Evolutionary conservation across 1,139 yeast genomes (phyloP).

Genomic region (Hyphopichia wangnamkhiaoensis): DNA sequence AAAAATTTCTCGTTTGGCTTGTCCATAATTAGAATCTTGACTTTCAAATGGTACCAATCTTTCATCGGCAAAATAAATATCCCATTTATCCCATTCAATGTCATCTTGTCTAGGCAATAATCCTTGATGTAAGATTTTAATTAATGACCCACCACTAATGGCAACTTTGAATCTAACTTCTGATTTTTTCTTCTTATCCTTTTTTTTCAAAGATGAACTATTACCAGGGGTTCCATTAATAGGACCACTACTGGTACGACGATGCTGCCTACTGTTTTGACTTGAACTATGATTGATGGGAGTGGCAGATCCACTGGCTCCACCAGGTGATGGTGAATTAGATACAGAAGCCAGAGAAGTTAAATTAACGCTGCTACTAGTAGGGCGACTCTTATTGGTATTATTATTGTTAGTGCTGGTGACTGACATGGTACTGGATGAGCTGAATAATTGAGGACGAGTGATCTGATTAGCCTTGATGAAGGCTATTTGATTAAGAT

Average conservation of each 20-base stretch:
- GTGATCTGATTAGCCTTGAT: conserved; percentile 20
- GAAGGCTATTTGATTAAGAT: conserved; percentile 31
- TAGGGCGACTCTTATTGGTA: too few species aligned
- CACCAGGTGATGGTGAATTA: conserved; percentile 4
- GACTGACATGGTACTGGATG: conserved; percentile 13
- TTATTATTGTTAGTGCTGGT: conserved; percentile 7
- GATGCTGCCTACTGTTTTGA: conserved; percentile 8
- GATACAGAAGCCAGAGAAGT: conserved; percentile 7
- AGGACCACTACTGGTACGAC: conserved; percentile 9
- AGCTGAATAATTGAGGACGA: conserved; percentile 20
- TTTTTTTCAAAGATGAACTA: conserved; percentile 24
- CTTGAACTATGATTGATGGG: conserved; percentile 3
- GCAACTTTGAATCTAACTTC: conserved; percentile 84
- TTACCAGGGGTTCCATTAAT: conserved; percentile 6
- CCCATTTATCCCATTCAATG: conserved; percentile 94
- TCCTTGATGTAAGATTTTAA: conserved; percentile 84
- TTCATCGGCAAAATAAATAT: conserved; percentile 94
- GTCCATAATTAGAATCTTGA: conserved; percentile 85
- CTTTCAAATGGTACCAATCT: conserved; percentile 87
- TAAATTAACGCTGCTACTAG: conserved; percentile 9
- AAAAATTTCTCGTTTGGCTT: conserved; percentile 78
- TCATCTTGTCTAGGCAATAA: conserved; percentile 65
- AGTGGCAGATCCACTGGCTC: conserved; percentile 3
- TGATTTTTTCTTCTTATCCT: conserved; percentile 47
- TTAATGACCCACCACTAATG: conserved; percentile 87